Conservation (phyloP, 257 asterid genomes). For the Solanum arcanum region DNA sequence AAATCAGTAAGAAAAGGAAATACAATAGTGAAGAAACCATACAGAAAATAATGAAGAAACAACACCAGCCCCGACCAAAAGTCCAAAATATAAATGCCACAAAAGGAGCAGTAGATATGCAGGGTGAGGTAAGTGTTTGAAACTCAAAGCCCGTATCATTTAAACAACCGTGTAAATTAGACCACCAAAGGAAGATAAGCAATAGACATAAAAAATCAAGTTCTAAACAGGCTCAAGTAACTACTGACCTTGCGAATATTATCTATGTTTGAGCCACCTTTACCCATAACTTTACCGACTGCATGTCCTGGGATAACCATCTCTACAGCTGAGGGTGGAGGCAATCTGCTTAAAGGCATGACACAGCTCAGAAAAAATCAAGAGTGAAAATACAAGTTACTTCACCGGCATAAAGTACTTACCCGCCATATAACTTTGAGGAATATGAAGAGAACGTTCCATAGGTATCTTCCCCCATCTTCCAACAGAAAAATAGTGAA, state of each 20-base stretch:
- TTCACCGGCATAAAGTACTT: conserved; percentile 10
- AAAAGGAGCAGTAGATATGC: not conserved
- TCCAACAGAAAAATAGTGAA: conserved; percentile 8
- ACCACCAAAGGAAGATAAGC: not conserved
- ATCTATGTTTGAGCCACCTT: conserved; percentile 83
- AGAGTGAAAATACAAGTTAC: not conserved
- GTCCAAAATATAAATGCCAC: not conserved
- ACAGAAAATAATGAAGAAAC: not conserved
- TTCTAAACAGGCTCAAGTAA: not conserved
- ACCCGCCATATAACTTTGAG: conserved; percentile 62
- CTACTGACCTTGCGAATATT: conserved; percentile 73
- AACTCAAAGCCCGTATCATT: not conserved
- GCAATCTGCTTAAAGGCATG: conserved; percentile 37
- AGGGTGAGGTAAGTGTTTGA: not conserved
- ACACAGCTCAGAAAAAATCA: not conserved
- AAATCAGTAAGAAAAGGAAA: not conserved
- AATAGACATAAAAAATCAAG: not conserved
- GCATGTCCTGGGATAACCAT: conserved; percentile 85
- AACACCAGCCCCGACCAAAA: not conserved
- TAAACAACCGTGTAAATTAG: not conserved
- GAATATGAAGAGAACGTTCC: conserved; percentile 54
- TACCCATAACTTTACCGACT: conserved; percentile 77
- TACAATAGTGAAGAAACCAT: not conserved
- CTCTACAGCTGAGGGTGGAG: conserved; percentile 70
- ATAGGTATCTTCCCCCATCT: conserved; percentile 62